Conservation (phyloP, 1,139 yeast genomes). For the Yamadazyma buinensis region DNA sequence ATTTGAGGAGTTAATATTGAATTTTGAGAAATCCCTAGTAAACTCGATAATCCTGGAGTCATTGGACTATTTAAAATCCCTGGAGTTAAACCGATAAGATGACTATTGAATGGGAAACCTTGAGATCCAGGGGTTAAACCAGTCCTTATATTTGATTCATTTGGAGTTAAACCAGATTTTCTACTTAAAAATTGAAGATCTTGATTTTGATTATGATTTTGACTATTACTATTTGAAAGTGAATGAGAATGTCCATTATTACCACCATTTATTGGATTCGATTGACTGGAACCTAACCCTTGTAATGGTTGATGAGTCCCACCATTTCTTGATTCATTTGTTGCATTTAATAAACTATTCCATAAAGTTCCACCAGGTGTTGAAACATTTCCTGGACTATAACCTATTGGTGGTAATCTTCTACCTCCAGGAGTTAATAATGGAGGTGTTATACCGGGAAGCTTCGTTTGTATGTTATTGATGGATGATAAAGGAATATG, state of each 20-base stretch:
- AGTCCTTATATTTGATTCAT: slow-evolving; percentile 61
- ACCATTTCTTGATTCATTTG: slow-evolving; percentile 12
- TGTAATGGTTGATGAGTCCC: slow-evolving; percentile 1
- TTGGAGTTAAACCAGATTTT: slow-evolving; percentile 66
- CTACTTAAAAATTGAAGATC: slow-evolving; percentile 32
- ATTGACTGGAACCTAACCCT: not conserved
- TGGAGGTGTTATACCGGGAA: slow-evolving; percentile 51
- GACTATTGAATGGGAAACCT: slow-evolving; percentile 33
- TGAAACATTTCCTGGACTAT: slow-evolving; percentile 36
- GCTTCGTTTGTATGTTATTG: slow-evolving; percentile 19
- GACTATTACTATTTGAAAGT: slow-evolving; percentile 1
- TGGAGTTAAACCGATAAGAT: slow-evolving; percentile 37
- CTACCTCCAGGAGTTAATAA: slow-evolving; percentile 60
- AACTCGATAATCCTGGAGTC: slow-evolving; percentile 45
- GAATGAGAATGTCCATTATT: not conserved
- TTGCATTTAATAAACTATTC: slow-evolving; percentile 42
- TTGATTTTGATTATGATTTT: slow-evolving; percentile 4
- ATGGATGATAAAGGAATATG: slow-evolving; percentile 31
- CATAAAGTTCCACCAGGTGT: slow-evolving; percentile 50
- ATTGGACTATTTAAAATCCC: slow-evolving; percentile 40
- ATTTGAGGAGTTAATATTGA: slow-evolving; percentile 27
- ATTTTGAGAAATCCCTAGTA: slow-evolving; percentile 27
- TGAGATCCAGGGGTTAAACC: slow-evolving; percentile 53
- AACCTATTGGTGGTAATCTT: slow-evolving; percentile 53
- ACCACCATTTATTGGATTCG: slow-evolving; percentile 1